Percentiles rank a stretch among this genome's conserved stretches.
Conservation (phyloP, 163 green algal genomes). For the Volvox carteri region DNA sequence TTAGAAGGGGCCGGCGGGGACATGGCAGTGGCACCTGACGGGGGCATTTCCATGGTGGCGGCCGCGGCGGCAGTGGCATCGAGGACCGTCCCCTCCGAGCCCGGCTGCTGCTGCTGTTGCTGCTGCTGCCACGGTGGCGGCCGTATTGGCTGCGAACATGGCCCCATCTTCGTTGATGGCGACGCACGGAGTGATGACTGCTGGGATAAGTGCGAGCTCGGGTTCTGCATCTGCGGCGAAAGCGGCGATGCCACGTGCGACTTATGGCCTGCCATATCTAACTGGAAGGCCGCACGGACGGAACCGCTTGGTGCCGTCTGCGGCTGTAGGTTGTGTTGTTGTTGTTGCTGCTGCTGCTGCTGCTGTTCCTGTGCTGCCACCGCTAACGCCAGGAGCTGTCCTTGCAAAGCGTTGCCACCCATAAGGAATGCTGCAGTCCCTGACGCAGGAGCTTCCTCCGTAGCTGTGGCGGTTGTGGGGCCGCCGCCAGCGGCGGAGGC, state of each 20-base stretch:
- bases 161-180: no score
- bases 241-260: not conserved
- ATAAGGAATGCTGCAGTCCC: not conserved
- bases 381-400: conserved; percentile 6
- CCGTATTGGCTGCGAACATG: no score
- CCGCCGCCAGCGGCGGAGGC: not conserved
- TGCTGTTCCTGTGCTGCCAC: not conserved
- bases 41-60: no score
- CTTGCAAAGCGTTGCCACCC: not conserved
- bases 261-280: not conserved
- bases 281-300: not conserved
- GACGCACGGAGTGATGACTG: no score
- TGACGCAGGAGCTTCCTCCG: not conserved
- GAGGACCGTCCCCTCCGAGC: not conserved
- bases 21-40: no score
- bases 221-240: no score
- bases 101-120: no score
- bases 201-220: no score
- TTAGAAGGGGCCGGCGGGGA: no score
- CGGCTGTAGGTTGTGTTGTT: not conserved
- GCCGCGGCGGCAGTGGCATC: no score
- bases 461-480: not conserved
- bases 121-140: no score
- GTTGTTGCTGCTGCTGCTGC: conserved; percentile 10
- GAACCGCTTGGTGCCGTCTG: not conserved